Conservation (phyloP, 805 yeast genomes). For the Starmerella stigmatis region DNA sequence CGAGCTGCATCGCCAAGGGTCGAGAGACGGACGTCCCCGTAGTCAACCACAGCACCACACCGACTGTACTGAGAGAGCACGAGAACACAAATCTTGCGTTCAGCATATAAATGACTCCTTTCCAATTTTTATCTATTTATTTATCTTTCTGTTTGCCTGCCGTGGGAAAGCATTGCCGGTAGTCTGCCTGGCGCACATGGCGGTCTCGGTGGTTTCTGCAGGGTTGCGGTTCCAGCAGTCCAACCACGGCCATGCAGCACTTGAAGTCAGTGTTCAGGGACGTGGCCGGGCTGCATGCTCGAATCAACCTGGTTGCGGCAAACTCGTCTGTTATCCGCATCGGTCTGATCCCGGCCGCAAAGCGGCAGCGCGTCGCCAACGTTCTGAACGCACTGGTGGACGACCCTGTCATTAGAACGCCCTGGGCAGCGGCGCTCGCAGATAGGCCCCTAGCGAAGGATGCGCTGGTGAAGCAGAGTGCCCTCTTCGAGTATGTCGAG, state of each 20-base stretch:
- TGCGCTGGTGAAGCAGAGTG: conserved; percentile 25
- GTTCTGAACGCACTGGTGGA: conserved; percentile 28
- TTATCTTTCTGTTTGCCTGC: too few species aligned
- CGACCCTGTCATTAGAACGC: conserved; percentile 30
- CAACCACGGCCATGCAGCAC: conserved; percentile 17
- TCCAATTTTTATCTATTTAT: too few species aligned
- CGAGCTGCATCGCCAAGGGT: too few species aligned
- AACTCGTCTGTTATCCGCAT: conserved; percentile 24
- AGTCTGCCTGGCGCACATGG: too few species aligned
- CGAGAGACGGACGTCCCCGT: too few species aligned
- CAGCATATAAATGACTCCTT: too few species aligned
- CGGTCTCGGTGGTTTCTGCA: neutral
- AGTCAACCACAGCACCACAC: too few species aligned
- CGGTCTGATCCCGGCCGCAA: conserved; percentile 27
- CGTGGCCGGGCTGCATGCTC: conserved; percentile 25
- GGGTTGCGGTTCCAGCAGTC: conserved; percentile 3
- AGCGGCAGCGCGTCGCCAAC: conserved; percentile 22
- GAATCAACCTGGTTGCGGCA: conserved; percentile 22
- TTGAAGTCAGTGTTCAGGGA: conserved; percentile 26
- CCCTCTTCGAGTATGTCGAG: conserved; percentile 26
- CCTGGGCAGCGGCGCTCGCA: conserved; percentile 27
- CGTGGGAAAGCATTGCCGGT: too few species aligned
- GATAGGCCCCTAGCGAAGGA: conserved; percentile 30
- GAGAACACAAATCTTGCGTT: too few species aligned
- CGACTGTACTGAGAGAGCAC: too few species aligned